Conservation (phyloP, 495 filamentous ascomycete species). For the Penicillium verhagenii region DNA sequence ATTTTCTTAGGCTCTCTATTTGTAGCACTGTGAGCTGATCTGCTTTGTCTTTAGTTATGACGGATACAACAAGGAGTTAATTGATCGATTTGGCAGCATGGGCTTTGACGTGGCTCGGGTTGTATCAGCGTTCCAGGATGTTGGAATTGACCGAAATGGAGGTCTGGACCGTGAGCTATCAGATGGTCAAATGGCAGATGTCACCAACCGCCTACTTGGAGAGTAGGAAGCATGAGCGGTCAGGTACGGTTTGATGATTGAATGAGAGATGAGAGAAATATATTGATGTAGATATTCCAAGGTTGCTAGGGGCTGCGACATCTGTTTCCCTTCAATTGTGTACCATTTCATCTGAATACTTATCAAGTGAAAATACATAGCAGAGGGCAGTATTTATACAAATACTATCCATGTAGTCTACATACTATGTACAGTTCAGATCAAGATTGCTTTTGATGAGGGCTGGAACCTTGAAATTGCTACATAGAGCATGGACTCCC, state of each 20-base stretch:
- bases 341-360: too few species aligned
- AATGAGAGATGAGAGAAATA: conserved; percentile 3
- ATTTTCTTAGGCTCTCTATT: too few species aligned
- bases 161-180: conserved; percentile 82
- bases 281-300: conserved; percentile 34
- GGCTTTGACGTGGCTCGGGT: conserved; percentile 90
- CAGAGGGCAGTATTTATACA: too few species aligned
- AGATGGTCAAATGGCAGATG: conserved; percentile 84
- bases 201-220: conserved; percentile 79
- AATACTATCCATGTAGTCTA: too few species aligned
- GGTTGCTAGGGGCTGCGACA: too few species aligned
- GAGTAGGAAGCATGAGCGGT: conserved; percentile 50
- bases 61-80: conserved; percentile 82
- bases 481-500: too few species aligned
- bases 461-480: too few species aligned
- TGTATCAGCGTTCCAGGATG: conserved; percentile 77
- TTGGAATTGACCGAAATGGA: conserved; percentile 74
- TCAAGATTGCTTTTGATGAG: too few species aligned
- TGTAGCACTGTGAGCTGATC: too few species aligned
- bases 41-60: conserved; percentile 65
- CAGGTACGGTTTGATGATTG: not conserved
- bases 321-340: too few species aligned
- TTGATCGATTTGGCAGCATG: conserved; percentile 90
- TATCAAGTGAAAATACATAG: too few species aligned
- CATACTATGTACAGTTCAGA: too few species aligned